Conservation (phyloP, 2,329 filamentous ascomycete genomes). For the Phialophora verrucosa region DNA sequence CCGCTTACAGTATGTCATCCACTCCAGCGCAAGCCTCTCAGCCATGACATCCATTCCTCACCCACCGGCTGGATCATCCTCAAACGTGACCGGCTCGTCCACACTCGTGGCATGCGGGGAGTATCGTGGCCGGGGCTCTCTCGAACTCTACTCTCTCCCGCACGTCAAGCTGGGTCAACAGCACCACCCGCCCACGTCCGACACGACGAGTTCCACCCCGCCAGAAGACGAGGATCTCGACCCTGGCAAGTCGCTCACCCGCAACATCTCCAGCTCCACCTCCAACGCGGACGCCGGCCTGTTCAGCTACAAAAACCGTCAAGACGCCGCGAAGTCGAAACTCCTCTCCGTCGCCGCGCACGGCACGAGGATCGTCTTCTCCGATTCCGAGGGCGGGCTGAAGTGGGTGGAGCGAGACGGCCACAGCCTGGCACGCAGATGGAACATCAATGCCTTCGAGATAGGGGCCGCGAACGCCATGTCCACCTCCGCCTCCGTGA, state of each 20-base stretch:
- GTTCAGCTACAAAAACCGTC: slow-evolving; percentile 74
- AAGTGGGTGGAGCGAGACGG: slow-evolving; percentile 93
- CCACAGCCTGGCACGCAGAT: slow-evolving; percentile 54
- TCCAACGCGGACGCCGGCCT: slow-evolving; percentile 11
- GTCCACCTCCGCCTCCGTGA: slow-evolving; percentile 9
- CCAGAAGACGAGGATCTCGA: slow-evolving; percentile 23
- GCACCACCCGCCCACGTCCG: not conserved
- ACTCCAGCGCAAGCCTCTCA: slow-evolving; percentile 79
- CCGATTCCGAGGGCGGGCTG: slow-evolving; percentile 80
- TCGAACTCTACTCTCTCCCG: slow-evolving; percentile 77
- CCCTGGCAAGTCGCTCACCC: not conserved
- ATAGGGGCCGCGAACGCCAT: slow-evolving; percentile 27
- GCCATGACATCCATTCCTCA: slow-evolving; percentile 67
- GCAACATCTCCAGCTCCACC: not conserved
- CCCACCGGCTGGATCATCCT: slow-evolving; percentile 61
- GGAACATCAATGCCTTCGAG: slow-evolving; percentile 62
- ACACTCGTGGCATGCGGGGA: slow-evolving; percentile 83
- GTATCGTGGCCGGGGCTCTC: slow-evolving; percentile 87
- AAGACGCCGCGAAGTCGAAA: slow-evolving; percentile 80
- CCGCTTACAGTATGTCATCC: slow-evolving; percentile 74
- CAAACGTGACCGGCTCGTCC: slow-evolving; percentile 49
- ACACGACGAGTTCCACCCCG: slow-evolving; percentile 1
- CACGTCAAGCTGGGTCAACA: slow-evolving; percentile 32
- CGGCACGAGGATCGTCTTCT: slow-evolving; percentile 79
- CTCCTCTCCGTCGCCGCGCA: slow-evolving; percentile 81